phyloP scores from a whole-genome alignment of 352 stramenopile species.

The Elongisporangium undulatum region DNA sequence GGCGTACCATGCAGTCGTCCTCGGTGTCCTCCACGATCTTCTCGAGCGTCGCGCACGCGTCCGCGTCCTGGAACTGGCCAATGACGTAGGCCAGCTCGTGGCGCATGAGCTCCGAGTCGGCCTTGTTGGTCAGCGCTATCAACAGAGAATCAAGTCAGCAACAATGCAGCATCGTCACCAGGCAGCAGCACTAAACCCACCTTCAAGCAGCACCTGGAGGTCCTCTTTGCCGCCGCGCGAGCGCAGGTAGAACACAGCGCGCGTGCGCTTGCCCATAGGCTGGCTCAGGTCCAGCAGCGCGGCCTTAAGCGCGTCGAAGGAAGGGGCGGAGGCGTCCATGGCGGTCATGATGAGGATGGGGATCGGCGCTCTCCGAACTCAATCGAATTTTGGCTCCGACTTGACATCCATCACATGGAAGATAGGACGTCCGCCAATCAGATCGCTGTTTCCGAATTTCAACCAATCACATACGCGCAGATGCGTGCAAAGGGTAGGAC shows the following conservation, averaged over 20 bases:
- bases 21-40: constrained; percentile 77
- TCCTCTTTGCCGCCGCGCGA: constrained; percentile 75
- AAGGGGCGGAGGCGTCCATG: constrained; percentile 31
- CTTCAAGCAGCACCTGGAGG: constrained; percentile 65
- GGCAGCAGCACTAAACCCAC: constrained; percentile 6
- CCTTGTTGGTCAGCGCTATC: constrained; percentile 73
- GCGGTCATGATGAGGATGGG: constrained; percentile 10
- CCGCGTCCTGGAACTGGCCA: constrained; percentile 94
- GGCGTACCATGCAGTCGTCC: constrained; percentile 91
- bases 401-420: constrained; percentile 3
- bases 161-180: not conserved
- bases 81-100: constrained; percentile 99
- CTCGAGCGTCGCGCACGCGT: constrained; percentile 74
- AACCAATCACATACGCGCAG: constrained; percentile 13
- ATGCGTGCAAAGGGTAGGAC: not conserved
- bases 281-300: constrained; percentile 77
- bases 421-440: constrained; percentile 16
- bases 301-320: constrained; percentile 52
- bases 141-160: not conserved
- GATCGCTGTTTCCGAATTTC: constrained; percentile 3
- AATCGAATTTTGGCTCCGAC: constrained; percentile 1
- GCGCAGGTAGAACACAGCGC: constrained; percentile 90
- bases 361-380: constrained; percentile 8
- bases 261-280: constrained; percentile 88
- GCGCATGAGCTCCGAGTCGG: constrained; percentile 93